These are phyloP conservation scores for Infundibulicybe gibba DNA, from an alignment of 768 basidiomycete species.

Conservation along the genomic window DNA sequence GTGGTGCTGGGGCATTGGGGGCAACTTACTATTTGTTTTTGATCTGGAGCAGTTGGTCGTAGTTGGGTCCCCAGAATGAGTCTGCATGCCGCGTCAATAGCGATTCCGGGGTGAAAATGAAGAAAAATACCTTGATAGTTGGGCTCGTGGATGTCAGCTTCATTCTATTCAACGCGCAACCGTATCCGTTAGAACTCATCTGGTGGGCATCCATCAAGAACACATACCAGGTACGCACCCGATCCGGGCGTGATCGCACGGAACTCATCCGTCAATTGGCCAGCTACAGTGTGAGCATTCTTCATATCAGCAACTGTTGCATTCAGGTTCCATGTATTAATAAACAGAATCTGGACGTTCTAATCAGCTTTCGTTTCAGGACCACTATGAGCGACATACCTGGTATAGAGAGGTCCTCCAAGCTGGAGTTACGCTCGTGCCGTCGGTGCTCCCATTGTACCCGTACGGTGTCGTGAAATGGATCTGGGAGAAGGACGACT, in stretches of 20 bases:
- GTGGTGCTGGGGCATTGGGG: no score
- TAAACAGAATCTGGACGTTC: no score
- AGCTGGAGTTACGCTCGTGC: slow-evolving; percentile 11
- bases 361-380: no score
- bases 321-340: neutral
- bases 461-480: slow-evolving; percentile 16
- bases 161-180: neutral
- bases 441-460: slow-evolving; percentile 10
- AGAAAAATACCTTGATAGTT: no score
- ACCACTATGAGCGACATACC: no score
- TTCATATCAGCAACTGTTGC: neutral
- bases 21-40: no score
- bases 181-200: no score
- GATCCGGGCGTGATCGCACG: neutral
- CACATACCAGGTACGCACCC: no score
- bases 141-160: neutral
- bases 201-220: no score
- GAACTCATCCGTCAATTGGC: neutral
- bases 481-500: slow-evolving; percentile 12
- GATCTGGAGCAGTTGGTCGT: neutral
- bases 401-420: no score
- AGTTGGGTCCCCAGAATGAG: neutral
- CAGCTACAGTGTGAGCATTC: neutral
- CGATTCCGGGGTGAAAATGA: neutral
- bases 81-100: neutral